Evolutionary conservation across 2,329 filamentous ascomycete species (phyloP).

Genomic region (Aspergillus pseudoviridinutans): DNA sequence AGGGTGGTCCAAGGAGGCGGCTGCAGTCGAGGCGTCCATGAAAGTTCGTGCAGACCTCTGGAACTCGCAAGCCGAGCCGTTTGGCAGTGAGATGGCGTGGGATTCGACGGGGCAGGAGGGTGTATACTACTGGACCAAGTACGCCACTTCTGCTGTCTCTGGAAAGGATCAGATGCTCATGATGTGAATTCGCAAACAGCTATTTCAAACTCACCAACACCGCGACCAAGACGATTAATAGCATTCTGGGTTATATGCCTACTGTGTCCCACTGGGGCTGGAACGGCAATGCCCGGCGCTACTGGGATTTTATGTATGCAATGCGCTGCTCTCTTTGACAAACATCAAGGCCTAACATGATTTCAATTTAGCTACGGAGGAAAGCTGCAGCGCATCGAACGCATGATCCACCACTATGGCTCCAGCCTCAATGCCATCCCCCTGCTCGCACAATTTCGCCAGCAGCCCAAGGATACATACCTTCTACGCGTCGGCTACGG

Average conservation of each 20-base stretch:
- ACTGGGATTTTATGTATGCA: slow-evolving; percentile 53
- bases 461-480: slow-evolving; percentile 31
- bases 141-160: slow-evolving; percentile 9
- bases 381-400: slow-evolving; percentile 41
- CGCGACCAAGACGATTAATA: slow-evolving; percentile 51
- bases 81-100: slow-evolving; percentile 60
- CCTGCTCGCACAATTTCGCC: slow-evolving; percentile 50
- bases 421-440: slow-evolving; percentile 56
- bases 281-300: slow-evolving; percentile 58
- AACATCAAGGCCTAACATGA: neutral
- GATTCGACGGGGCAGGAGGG: slow-evolving; percentile 61
- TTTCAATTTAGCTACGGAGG: slow-evolving; percentile 32
- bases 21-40: slow-evolving; percentile 46
- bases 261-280: slow-evolving; percentile 60
- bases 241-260: slow-evolving; percentile 55
- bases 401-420: slow-evolving; percentile 59
- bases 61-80: slow-evolving; percentile 51
- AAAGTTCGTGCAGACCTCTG: slow-evolving; percentile 47
- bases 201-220: slow-evolving; percentile 50
- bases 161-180: no score
- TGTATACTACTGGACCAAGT: slow-evolving; percentile 57
- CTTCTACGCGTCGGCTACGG: slow-evolving; percentile 54
- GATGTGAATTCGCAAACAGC: slow-evolving; percentile 1
- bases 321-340: neutral
- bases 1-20: slow-evolving; percentile 37